Percentiles rank a stretch among this genome's conserved stretches.
phyloP scores from a whole-genome alignment of 1,284 basidiomycete genomes.

The Apiotrichum mycotoxinovorans region DNA sequence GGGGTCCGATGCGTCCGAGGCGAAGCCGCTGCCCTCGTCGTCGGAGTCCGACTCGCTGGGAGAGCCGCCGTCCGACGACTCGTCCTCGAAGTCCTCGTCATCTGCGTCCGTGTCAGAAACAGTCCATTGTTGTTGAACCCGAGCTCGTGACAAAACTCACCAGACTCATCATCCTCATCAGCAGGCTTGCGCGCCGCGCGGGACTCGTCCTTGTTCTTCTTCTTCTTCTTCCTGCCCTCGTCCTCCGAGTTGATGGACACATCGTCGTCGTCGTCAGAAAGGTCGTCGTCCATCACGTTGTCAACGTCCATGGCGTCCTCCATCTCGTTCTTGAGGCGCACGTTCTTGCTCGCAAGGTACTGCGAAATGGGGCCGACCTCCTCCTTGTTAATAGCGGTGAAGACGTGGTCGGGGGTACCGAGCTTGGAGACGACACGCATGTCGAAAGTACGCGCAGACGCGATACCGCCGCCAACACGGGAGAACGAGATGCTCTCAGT shows the following conservation, averaged over 20 bases:
- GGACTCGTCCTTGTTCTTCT: slow-evolving; percentile 45
- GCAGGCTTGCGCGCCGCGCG: slow-evolving; percentile 51
- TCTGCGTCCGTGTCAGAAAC: slow-evolving; percentile 37
- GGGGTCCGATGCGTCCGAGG: slow-evolving; percentile 52
- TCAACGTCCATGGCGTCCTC: slow-evolving; percentile 72
- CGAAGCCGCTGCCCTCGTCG: slow-evolving; percentile 53
- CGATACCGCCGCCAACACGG: slow-evolving; percentile 82
- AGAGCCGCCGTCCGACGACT: slow-evolving; percentile 76
- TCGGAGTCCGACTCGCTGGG: slow-evolving; percentile 71
- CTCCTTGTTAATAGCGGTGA: slow-evolving; percentile 92
- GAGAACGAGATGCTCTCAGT: slow-evolving; percentile 91
- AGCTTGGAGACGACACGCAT: slow-evolving; percentile 81
- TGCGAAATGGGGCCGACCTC: slow-evolving; percentile 83
- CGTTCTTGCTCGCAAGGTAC: slow-evolving; percentile 85
- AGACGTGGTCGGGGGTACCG: slow-evolving; percentile 73
- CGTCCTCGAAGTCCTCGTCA: slow-evolving; percentile 86
- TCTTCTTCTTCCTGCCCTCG: slow-evolving; percentile 34
- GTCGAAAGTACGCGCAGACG: slow-evolving; percentile 90
- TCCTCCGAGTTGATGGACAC: slow-evolving; percentile 38
- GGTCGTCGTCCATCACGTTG: slow-evolving; percentile 72
- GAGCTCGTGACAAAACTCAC: slow-evolving; percentile 51
- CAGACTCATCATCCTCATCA: slow-evolving; percentile 75
- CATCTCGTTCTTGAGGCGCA: slow-evolving; percentile 95
- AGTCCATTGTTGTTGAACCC: not conserved
- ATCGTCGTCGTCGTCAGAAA: slow-evolving; percentile 58